phyloP scores from a whole-genome alignment of 139 green algal genomes.

The Yamagishiella unicocca region DNA sequence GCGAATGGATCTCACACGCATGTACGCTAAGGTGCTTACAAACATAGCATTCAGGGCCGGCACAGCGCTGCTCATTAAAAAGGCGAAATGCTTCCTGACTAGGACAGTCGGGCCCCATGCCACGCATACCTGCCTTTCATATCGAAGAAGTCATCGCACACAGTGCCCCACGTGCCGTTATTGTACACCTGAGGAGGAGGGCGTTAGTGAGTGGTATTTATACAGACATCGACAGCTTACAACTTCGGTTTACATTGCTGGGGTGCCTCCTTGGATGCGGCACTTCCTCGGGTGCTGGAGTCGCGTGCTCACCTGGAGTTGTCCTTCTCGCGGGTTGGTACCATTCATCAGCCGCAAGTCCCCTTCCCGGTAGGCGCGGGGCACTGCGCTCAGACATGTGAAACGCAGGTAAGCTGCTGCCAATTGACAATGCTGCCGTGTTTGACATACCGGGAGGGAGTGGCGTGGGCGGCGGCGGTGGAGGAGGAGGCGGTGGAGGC shows the following conservation, averaged over 20 bases:
- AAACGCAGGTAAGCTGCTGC: no score
- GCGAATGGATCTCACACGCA: no score
- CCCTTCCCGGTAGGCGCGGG: neutral
- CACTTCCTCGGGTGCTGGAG: neutral
- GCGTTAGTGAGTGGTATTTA: no score
- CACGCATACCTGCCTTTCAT: neutral
- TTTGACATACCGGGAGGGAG: neutral
- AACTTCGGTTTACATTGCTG: no score
- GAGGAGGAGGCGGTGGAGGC: slow-evolving; percentile 5
- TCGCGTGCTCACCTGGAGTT: slow-evolving; percentile 5
- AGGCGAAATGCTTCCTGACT: no score
- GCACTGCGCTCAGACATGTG: neutral
- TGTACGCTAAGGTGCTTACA: no score
- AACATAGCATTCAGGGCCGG: no score
- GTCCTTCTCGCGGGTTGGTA: neutral
- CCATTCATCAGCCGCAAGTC: slow-evolving; percentile 20
- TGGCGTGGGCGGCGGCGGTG: neutral
- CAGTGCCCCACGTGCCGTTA: slow-evolving; percentile 17
- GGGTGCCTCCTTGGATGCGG: no score
- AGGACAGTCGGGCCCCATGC: no score
- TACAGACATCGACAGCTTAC: no score
- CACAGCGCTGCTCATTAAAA: no score
- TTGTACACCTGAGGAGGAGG: slow-evolving; percentile 28
- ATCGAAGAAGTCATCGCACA: slow-evolving; percentile 24
- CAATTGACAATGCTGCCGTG: no score